These are phyloP conservation scores for Hamigera avellanea DNA, from an alignment of 495 filamentous ascomycete species.

Conservation along the genomic window DNA sequence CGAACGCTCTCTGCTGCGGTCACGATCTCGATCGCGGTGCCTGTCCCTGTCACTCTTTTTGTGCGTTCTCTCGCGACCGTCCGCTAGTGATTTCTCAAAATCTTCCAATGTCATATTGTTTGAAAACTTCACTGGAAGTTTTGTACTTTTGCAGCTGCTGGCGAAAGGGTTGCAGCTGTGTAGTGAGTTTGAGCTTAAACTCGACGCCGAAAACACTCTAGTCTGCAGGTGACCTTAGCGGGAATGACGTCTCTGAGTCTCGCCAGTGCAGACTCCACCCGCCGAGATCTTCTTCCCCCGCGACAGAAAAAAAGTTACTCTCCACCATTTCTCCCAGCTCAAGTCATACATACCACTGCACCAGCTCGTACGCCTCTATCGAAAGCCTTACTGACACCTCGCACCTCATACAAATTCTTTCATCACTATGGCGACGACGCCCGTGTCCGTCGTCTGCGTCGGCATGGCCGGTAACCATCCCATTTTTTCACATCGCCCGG, in stretches of 20 bases:
- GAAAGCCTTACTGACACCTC: too few species aligned
- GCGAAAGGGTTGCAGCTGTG: not conserved
- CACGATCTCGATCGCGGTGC: conserved; percentile 23
- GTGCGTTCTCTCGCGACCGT: conserved; percentile 24
- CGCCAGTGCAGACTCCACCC: conserved; percentile 1
- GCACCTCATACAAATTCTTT: too few species aligned
- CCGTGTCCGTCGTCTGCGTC: conserved; percentile 80
- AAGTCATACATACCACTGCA: too few species aligned
- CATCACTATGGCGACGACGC: conserved; percentile 35
- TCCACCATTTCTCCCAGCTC: not conserved
- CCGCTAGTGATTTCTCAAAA: conserved; percentile 39
- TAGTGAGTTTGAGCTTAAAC: too few species aligned
- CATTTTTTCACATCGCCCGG: not conserved
- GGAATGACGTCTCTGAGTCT: conserved; percentile 1
- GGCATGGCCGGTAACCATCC: conserved; percentile 72
- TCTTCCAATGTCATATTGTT: conserved; percentile 40
- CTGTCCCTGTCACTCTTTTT: conserved; percentile 25
- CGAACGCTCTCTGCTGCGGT: conserved; percentile 27
- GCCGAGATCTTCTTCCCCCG: not conserved
- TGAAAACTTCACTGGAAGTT: not conserved
- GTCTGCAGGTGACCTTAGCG: too few species aligned
- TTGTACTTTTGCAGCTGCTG: not conserved
- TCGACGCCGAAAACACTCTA: too few species aligned
- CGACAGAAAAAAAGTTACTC: not conserved
- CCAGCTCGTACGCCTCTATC: too few species aligned